Percentiles rank a stretch among this genome's conserved stretches.
These are phyloP conservation scores for Capsicum rhomboideum DNA, from an alignment of 257 asterid genomes.

Conservation along the genomic window DNA sequence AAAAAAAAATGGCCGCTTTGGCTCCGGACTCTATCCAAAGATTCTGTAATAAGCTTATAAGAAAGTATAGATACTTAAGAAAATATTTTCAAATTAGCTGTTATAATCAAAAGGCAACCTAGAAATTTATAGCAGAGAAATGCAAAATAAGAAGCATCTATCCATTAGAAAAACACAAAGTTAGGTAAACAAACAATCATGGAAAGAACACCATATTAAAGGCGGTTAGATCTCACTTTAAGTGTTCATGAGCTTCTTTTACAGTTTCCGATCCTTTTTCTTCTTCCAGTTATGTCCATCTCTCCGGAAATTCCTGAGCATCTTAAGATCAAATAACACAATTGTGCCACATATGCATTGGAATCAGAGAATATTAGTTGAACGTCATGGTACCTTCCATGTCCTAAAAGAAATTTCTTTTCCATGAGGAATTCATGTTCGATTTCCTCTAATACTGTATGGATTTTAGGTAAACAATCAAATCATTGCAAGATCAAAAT, in stretches of 20 bases:
- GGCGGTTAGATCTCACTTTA: slow-evolving; percentile 48
- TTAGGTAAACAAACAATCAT: background rate
- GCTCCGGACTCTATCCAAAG: no score
- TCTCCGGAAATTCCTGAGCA: slow-evolving; percentile 89
- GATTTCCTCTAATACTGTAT: background rate
- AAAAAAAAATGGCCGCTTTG: no score
- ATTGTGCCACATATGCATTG: slow-evolving; percentile 62
- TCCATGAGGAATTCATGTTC: background rate
- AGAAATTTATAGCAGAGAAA: background rate
- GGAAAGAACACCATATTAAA: background rate
- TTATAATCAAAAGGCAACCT: background rate
- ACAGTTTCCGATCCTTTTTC: slow-evolving; percentile 91
- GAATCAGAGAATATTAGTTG: slow-evolving; percentile 6
- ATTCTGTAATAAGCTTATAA: no score
- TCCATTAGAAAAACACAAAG: background rate
- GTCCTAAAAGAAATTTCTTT: background rate
- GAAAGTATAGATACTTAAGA: background rate
- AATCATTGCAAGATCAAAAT: background rate
- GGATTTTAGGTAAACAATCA: background rate
- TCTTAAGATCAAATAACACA: slow-evolving; percentile 86
- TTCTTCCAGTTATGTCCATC: slow-evolving; percentile 98
- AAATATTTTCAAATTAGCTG: background rate
- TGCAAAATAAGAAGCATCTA: background rate
- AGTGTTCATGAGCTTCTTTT: slow-evolving; percentile 95
- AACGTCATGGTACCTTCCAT: background rate